These are phyloP conservation scores for Mediolabrus comicus DNA, from an alignment of 108 stramenopile genomes.

Conservation along the genomic window DNA sequence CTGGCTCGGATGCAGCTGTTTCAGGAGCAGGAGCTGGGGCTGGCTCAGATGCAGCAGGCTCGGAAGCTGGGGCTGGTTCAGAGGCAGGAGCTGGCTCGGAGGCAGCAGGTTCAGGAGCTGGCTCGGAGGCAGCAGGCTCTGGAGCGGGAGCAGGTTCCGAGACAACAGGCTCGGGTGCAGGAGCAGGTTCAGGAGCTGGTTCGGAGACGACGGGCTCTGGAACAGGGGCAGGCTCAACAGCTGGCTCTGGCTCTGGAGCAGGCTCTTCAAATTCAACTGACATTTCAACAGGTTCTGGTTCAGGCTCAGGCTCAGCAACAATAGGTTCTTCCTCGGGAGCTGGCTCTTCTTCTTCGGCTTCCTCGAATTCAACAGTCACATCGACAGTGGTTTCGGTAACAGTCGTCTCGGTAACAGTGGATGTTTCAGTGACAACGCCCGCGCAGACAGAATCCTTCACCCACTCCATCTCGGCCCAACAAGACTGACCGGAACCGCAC, in stretches of 20 bases:
- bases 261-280: background rate
- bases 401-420: slow-evolving; percentile 6
- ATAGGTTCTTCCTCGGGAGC: background rate
- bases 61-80: slow-evolving; percentile 1
- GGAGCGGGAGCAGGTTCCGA: slow-evolving; percentile 1
- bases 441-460: slow-evolving; percentile 18
- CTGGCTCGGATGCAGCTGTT: slow-evolving; percentile 2
- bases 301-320: no score
- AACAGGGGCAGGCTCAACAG: slow-evolving; percentile 7
- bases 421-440: background rate
- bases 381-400: background rate
- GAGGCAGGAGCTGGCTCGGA: background rate
- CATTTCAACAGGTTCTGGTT: background rate
- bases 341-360: background rate
- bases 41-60: background rate
- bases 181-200: background rate
- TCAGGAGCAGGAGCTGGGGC: background rate
- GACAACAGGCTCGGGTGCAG: slow-evolving; percentile 1
- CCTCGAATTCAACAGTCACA: slow-evolving; percentile 1
- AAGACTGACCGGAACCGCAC: slow-evolving; percentile 19
- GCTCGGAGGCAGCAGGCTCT: background rate
- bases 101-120: background rate
- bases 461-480: slow-evolving; percentile 34
- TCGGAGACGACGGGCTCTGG: background rate
- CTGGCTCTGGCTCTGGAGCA: background rate